Conservation (phyloP, 148 eudicot genomes). For the Pharnaceum exiguum region DNA sequence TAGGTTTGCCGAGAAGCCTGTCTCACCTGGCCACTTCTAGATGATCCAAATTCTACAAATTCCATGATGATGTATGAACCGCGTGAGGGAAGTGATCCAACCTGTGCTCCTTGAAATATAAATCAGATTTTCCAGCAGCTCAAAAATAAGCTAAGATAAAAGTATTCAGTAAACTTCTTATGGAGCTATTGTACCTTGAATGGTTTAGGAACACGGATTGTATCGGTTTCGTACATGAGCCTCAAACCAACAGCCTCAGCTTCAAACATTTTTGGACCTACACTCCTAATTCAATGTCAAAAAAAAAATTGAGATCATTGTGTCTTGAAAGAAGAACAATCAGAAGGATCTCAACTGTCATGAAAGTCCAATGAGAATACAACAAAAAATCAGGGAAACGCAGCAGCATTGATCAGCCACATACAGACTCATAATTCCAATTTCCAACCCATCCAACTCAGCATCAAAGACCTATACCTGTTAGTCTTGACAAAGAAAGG, state of each 20-base stretch:
- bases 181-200: conserved; percentile 48
- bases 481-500: conserved; percentile 91
- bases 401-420: not conserved
- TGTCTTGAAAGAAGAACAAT: too few species aligned
- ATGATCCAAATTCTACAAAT: conserved; percentile 82
- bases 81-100: conserved; percentile 74
- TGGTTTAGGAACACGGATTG: conserved; percentile 89
- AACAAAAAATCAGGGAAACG: too few species aligned
- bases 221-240: conserved; percentile 76
- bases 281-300: conserved; percentile 46
- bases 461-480: conserved; percentile 35
- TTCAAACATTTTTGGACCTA: conserved; percentile 89
- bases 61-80: conserved; percentile 98
- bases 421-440: not conserved
- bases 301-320: too few species aligned
- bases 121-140: conserved; percentile 9
- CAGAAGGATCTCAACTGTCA: not conserved
- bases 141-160: not conserved
- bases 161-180: not conserved
- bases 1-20: too few species aligned
- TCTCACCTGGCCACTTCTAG: conserved; percentile 79
- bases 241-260: conserved; percentile 90
- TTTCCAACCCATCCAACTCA: not conserved
- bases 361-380: too few species aligned
- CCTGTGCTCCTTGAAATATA: conserved; percentile 38